Conservation (phyloP, 805 yeast genomes). For the Sugiyamaella valdiviana region DNA sequence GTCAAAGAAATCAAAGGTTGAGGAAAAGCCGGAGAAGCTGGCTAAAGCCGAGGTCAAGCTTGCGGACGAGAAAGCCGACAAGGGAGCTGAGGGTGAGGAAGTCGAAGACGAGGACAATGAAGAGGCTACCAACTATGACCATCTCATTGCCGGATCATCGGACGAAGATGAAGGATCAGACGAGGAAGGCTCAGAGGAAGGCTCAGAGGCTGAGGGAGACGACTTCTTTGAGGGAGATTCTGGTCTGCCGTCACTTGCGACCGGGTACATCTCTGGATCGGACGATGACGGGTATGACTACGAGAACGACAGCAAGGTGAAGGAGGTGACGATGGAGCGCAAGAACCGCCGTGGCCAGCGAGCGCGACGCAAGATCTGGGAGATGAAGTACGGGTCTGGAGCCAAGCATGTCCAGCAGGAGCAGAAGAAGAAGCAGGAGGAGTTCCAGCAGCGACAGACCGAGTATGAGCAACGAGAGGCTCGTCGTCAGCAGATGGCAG, state of each 20-base stretch:
- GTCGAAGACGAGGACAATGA: constrained; percentile 19
- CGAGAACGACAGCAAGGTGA: constrained; percentile 20
- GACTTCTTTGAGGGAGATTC: constrained; percentile 30
- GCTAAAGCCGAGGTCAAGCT: not conserved
- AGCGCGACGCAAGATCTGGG: constrained; percentile 97
- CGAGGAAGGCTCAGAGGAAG: constrained; percentile 43
- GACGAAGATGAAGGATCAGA: constrained; percentile 44
- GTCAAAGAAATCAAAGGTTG: constrained; percentile 2
- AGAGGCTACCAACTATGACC: constrained; percentile 13
- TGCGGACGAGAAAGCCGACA: constrained; percentile 4
- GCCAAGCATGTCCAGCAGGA: constrained; percentile 82
- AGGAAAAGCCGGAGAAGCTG: not conserved
- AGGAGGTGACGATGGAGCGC: constrained; percentile 35
- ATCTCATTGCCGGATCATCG: constrained; percentile 24
- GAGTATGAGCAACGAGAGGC: constrained; percentile 62
- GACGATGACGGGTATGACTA: constrained; percentile 43
- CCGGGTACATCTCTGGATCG: constrained; percentile 81
- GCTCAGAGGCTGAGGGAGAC: constrained; percentile 36
- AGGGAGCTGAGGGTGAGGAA: constrained; percentile 15
- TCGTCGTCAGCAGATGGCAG: constrained; percentile 13
- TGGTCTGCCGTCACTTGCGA: constrained; percentile 58
- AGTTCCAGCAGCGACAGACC: constrained; percentile 50
- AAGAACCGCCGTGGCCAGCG: constrained; percentile 95
- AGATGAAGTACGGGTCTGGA: constrained; percentile 68
- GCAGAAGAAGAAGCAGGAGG: constrained; percentile 46